Evolutionary conservation across 257 asterid genomes (phyloP), one percentile per base, ranked within the genome.

Genomic region (Ligustrum vulgare): DNA sequence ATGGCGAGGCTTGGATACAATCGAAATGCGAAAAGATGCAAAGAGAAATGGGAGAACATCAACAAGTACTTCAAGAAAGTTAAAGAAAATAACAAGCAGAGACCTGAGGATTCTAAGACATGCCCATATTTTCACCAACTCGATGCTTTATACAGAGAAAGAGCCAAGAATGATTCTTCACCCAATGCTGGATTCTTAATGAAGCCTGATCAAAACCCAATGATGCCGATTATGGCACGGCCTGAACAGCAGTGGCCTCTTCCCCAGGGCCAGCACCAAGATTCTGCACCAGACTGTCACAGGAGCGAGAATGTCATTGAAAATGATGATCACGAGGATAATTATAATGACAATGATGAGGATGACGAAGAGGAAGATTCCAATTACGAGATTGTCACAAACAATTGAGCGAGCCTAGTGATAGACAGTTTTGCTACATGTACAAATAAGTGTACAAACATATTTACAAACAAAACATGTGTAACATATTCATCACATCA

Each of bases 41-140:
- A 95, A 72, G 99, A 95, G 84, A 95, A 95, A 69, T 95, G 99
- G 99, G 99, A 95, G 85, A 95, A 95, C 73, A 95, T 93, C 76
- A 94, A 94, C 85, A 94, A 94, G 39, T 94, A 94, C 74, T 94
- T 82, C 91, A 94, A 94, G 85, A 94, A 94, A n/a, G 97, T 94
- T 56, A 94, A 94, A 54, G 98, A 92, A 35, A 88, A 96, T 79
- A 92, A 78, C 84, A 91, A 89, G 79, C 92, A 80, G 66, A 73
- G 99, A 51, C 91, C 94, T 12, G 91, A 94, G 33, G 98, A 94
- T 69, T 86, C 98, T 6, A 94, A 92, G 25, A 94, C 99, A 1
- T 94, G 99, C 72, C 99, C 99, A 0, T 94, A 94, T 60, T 94
- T 91, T 69, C 88, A 92, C 73, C 89, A 85, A 80, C 98, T 94